Evolutionary conservation across 2,329 filamentous ascomycete species (phyloP).

Genomic region (Elsinoe fawcettii): DNA sequence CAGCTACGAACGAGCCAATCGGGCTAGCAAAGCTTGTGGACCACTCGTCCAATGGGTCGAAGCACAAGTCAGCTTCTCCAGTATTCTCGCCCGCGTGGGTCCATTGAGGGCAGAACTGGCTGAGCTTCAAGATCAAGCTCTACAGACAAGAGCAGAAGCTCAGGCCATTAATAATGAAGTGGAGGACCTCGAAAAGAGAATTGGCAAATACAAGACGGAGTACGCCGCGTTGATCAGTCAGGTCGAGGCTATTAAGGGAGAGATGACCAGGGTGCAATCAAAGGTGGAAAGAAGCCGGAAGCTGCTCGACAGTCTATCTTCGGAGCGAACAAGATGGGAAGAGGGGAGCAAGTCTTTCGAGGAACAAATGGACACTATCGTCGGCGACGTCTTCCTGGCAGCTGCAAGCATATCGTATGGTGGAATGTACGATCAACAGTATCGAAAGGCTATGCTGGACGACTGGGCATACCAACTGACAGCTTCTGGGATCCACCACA

Average conservation of each 20-base stretch:
- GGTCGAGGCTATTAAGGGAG: slow-evolving; percentile 91
- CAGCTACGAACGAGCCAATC: slow-evolving; percentile 91
- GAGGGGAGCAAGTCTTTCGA: slow-evolving; percentile 97
- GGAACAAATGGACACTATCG: slow-evolving; percentile 91
- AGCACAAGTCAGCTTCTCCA: slow-evolving; percentile 96
- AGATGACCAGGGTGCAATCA: slow-evolving; percentile 94
- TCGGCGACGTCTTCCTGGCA: slow-evolving; percentile 92
- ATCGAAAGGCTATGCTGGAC: slow-evolving; percentile 94
- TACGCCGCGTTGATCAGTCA: slow-evolving; percentile 95
- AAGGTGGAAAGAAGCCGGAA: slow-evolving; percentile 96
- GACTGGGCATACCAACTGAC: slow-evolving; percentile 94
- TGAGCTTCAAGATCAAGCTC: slow-evolving; percentile 75
- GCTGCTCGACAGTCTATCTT: slow-evolving; percentile 87
- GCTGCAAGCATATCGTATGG: slow-evolving; percentile 95
- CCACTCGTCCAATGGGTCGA: slow-evolving; percentile 95
- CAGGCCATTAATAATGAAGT: slow-evolving; percentile 87
- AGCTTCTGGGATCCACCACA: slow-evolving; percentile 87
- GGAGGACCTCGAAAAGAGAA: slow-evolving; percentile 74
- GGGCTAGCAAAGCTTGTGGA: slow-evolving; percentile 92
- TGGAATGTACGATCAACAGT: slow-evolving; percentile 95
- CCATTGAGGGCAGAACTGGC: slow-evolving; percentile 85
- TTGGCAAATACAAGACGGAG: slow-evolving; percentile 90
- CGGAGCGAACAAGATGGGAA: slow-evolving; percentile 89
- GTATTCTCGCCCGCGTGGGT: slow-evolving; percentile 88
- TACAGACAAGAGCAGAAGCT: slow-evolving; percentile 89